phyloP scores from a whole-genome alignment of 441 rosid genomes.

The Erodium trifolium region DNA sequence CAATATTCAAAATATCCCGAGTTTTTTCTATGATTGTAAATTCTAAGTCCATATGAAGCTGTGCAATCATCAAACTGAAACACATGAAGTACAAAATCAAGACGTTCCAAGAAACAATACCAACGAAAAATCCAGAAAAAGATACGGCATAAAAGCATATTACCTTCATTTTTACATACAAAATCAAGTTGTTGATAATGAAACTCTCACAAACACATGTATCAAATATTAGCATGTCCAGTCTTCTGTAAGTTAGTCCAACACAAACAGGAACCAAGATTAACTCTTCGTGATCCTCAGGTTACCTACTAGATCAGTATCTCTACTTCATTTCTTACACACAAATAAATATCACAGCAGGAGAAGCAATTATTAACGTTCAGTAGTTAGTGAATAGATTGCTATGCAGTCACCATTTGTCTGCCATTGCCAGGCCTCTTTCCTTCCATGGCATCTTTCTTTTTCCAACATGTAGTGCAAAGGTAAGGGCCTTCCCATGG shows the following conservation, averaged over 20 bases:
- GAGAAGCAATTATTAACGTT: too few species aligned
- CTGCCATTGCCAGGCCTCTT: conserved; percentile 52
- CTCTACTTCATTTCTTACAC: conserved; percentile 42
- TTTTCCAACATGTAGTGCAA: conserved; percentile 63
- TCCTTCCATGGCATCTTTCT: conserved; percentile 99
- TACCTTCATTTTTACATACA: conserved; percentile 38
- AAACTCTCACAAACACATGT: conserved; percentile 5
- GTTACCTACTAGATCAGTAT: conserved; percentile 29
- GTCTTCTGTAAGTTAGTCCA: too few species aligned
- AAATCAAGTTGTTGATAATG: conserved; percentile 49
- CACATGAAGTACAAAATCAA: too few species aligned
- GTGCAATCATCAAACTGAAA: too few species aligned
- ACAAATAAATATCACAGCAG: too few species aligned
- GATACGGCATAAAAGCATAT: conserved; percentile 17
- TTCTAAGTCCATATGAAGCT: too few species aligned
- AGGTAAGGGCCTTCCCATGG: conserved; percentile 94
- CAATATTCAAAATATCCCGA: too few species aligned
- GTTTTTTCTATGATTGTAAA: too few species aligned
- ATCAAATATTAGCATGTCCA: too few species aligned
- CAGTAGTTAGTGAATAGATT: too few species aligned
- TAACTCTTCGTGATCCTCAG: conserved; percentile 22
- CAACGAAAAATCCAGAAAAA: conserved; percentile 6
- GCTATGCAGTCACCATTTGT: conserved; percentile 42
- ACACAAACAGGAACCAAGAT: conserved; percentile 28
- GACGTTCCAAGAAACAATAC: background rate